Percentiles rank a stretch among this genome's conserved stretches.
Conservation (phyloP, 2,329 filamentous ascomycete species). For the Pseudovirgaria hyperparasitica region DNA sequence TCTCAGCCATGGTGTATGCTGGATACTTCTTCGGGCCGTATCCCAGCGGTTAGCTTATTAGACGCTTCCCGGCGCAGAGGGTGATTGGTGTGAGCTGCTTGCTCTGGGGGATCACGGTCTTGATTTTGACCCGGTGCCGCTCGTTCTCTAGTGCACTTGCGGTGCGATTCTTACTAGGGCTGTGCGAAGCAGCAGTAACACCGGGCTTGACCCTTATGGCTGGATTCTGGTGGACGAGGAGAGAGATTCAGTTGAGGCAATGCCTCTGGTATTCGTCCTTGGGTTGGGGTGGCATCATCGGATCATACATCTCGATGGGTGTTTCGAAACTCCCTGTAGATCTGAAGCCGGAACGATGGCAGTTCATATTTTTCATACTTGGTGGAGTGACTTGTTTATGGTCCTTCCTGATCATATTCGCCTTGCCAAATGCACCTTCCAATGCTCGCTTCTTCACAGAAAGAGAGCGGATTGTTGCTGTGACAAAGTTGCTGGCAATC, state of each 20-base stretch:
- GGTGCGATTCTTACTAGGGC: constrained; percentile 17
- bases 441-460: constrained; percentile 18
- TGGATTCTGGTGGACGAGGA: constrained; percentile 23
- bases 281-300: constrained; percentile 18
- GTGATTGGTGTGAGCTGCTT: constrained; percentile 20
- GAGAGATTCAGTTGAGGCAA: constrained; percentile 23
- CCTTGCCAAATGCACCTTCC: constrained; percentile 20
- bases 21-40: constrained; percentile 31
- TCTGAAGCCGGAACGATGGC: constrained; percentile 17
- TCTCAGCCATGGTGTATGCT: constrained; percentile 26
- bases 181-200: constrained; percentile 22
- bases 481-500: constrained; percentile 18
- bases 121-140: constrained; percentile 20
- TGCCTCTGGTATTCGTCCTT: constrained; percentile 22
- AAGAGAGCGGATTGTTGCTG: constrained; percentile 17
- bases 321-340: constrained; percentile 15
- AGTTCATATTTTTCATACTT: constrained; percentile 22
- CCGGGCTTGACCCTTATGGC: constrained; percentile 23
- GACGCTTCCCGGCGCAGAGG: constrained; percentile 23
- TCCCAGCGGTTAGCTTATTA: constrained; percentile 28
- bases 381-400: constrained; percentile 22
- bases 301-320: constrained; percentile 23
- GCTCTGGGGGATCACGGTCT: constrained; percentile 21
- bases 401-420: constrained; percentile 17
- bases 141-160: constrained; percentile 13